Conservation (phyloP, 228 moss, liverwort and hornwort genomes). For the Sphagnum magellanicum region DNA sequence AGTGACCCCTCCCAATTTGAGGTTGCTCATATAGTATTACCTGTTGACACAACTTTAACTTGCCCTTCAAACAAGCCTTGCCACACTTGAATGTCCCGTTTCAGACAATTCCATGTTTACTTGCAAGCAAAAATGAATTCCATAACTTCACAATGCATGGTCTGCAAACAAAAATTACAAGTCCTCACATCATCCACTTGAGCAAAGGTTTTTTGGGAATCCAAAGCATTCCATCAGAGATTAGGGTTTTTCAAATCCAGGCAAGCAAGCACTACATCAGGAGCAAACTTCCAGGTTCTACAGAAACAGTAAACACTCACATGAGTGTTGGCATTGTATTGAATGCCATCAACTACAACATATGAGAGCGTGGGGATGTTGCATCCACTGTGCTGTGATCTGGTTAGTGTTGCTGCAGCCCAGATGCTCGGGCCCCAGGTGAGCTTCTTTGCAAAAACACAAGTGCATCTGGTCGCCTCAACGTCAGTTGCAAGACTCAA, state of each 20-base stretch:
- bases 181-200: no score
- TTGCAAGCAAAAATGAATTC: no score
- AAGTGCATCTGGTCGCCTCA: conserved; percentile 7
- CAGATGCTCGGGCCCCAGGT: conserved; percentile 28
- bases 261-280: no score
- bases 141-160: no score
- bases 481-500: conserved; percentile 2
- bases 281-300: no score
- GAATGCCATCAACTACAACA: conserved; percentile 30
- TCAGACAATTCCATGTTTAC: no score
- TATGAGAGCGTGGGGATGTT: conserved; percentile 26
- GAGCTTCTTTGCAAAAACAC: conserved; percentile 18
- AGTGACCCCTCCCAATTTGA: conserved; percentile 72
- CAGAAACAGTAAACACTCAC: conserved; percentile 20
- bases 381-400: conserved; percentile 27
- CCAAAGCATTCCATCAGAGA: no score
- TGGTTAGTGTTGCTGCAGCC: conserved; percentile 33
- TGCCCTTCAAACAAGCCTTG: no score
- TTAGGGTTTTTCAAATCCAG: no score
- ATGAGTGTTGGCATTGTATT: conserved; percentile 38
- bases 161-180: no score
- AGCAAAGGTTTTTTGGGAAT: no score
- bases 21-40: conserved; percentile 77
- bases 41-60: conserved; percentile 24
- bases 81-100: no score